phyloP scores from a whole-genome alignment of 2,329 filamentous ascomycete species.

The Ambrosiella xylebori region DNA sequence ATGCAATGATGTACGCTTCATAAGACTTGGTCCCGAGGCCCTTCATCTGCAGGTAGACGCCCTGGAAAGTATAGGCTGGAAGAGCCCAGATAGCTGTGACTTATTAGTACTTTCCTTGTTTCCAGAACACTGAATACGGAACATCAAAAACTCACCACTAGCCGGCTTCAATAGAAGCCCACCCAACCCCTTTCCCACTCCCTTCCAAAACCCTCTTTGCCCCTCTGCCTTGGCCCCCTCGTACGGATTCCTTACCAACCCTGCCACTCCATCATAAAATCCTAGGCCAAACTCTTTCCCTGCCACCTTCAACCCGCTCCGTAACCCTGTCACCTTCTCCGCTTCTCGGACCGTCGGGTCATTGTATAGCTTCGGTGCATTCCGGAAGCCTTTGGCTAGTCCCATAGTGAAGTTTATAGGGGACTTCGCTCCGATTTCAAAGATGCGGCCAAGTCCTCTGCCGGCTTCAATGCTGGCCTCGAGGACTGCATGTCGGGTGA shows the following conservation, averaged over 20 bases:
- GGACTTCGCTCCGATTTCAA: conserved; percentile 57
- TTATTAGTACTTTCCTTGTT: neutral
- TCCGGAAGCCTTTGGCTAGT: conserved; percentile 73
- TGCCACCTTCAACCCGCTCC: conserved; percentile 60
- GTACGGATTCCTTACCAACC: conserved; percentile 61
- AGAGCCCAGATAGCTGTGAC: conserved; percentile 12
- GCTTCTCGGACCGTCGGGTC: conserved; percentile 65
- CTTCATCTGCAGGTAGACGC: conserved; percentile 59
- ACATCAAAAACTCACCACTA: conserved; percentile 33
- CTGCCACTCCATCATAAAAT: conserved; percentile 66
- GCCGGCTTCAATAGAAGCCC: conserved; percentile 69
- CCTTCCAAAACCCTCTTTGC: conserved; percentile 50
- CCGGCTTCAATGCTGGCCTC: conserved; percentile 23
- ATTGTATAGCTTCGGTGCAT: conserved; percentile 69
- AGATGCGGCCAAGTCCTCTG: conserved; percentile 53
- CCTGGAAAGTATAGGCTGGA: conserved; percentile 69
- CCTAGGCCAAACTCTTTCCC: conserved; percentile 63
- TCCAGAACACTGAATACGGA: neutral
- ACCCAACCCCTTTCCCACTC: conserved; percentile 67
- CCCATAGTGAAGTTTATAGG: conserved; percentile 76
- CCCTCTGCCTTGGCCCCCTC: conserved; percentile 36
- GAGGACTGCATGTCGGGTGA: conserved; percentile 16
- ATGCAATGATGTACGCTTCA: conserved; percentile 63
- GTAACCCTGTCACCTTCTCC: conserved; percentile 62
- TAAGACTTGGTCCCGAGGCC: conserved; percentile 54